Evolutionary conservation across 139 green algal genomes (phyloP).

Genomic region (Chlorella ohadii): DNA sequence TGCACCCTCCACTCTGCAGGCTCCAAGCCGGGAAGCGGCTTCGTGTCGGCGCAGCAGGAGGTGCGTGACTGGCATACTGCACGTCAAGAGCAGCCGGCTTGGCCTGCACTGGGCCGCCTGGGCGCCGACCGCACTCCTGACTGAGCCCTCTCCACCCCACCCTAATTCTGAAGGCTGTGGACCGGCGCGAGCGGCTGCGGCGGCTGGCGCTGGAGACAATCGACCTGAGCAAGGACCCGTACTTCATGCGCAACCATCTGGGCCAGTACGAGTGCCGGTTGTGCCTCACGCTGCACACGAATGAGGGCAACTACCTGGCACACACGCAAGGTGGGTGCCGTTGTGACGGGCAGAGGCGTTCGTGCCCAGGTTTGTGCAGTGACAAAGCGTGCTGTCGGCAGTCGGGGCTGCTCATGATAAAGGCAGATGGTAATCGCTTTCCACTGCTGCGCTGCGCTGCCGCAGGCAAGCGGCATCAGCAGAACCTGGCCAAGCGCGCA

Average conservation of each 20-base stretch:
- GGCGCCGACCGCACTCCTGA: too few relatives aligned
- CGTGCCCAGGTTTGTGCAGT: too few relatives aligned
- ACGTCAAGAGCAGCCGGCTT: neutral
- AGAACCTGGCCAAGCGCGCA: constrained; percentile 98
- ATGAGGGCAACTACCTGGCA: constrained; percentile 99
- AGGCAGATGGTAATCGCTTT: neutral
- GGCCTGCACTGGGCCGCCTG: neutral
- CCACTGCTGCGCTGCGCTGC: neutral
- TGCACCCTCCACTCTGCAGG: constrained; percentile 40
- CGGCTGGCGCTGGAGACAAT: constrained; percentile 98
- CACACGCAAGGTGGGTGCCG: constrained; percentile 90
- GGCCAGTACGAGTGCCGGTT: constrained; percentile 98
- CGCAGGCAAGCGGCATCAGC: constrained; percentile 93
- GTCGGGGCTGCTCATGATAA: too few relatives aligned
- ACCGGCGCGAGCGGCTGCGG: constrained; percentile 93
- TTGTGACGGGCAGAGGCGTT: too few relatives aligned
- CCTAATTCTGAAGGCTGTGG: constrained; percentile 73
- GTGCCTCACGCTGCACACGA: constrained; percentile 98
- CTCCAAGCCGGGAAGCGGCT: constrained; percentile 86
- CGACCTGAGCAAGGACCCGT: constrained; percentile 97
- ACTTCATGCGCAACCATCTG: constrained; percentile 99
- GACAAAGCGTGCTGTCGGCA: too few relatives aligned
- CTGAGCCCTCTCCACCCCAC: too few relatives aligned
- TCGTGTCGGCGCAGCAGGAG: constrained; percentile 81
- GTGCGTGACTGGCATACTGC: constrained; percentile 38